Base-by-base conservation (phyloP, 352 stramenopile genomes). In the Pythium dissimile region DNA sequence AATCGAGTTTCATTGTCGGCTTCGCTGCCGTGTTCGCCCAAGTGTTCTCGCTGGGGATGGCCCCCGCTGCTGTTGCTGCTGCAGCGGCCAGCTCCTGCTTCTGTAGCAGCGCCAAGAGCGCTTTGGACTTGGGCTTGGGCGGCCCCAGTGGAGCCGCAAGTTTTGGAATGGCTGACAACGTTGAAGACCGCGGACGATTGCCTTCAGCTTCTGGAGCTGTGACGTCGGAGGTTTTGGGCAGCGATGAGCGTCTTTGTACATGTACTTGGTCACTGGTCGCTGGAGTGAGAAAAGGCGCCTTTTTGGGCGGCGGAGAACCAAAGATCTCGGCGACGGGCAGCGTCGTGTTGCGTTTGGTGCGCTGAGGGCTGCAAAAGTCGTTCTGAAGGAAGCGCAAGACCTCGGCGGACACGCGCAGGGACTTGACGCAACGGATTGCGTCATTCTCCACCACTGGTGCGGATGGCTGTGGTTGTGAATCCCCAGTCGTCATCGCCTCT, bases 321-420 rank as follows among this genome's bases (percentile, higher is more conserved):
- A 50, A 39, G 21, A 54, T 64, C 39, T 63, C 48, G 2, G 48
- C 28, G 16, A 46, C 37, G 7, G 45, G 45, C 34, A 59, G 37
- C 11, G 56, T 52, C 26, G 32, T 66, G 20, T 53, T 54, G 30
- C 44, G 61, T 18, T 59, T 58, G 1, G 57, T 62, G 10, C 53
- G 57, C 15, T 44, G 32, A n/a, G 69, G 67, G 20, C 66, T 81
- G 49, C 81, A 92, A 48, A 92, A 88, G 35, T 89, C 81, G 24
- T 88, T 81, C 34, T 89, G 71, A 0, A 92, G 69, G 42, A 89
- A 89, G 3, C 67, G 46, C 13, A 92, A 67, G 23, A 92, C 81
- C 16, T 80, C 77, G 0, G 67, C 54, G 0, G 81, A 82, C 1
- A 88, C 81, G 27, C 82, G 74, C 13, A 90, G 68, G 28, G 73